phyloP scores from a whole-genome alignment of 176 grass and related monocot genomes.

The Triticum dicoccoides region DNA sequence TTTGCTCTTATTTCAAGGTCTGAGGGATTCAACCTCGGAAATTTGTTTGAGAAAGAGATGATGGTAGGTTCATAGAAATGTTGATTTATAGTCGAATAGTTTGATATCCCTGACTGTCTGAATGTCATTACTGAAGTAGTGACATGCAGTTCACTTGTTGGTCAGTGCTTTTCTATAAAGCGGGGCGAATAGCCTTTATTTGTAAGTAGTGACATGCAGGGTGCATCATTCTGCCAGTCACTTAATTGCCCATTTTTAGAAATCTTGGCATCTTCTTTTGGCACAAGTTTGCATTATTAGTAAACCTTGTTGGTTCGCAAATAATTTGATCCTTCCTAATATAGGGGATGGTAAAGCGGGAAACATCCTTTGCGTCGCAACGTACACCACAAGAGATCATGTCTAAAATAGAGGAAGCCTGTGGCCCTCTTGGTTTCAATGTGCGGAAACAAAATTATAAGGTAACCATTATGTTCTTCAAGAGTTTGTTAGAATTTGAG shows the following conservation, averaged over 20 bases:
- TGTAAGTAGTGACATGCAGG: not conserved
- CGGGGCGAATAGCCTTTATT: too few species aligned
- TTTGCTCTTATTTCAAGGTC: constrained; percentile 99
- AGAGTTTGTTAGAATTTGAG: not conserved
- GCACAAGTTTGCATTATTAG: not conserved
- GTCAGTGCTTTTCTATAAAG: too few species aligned
- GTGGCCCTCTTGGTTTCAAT: constrained; percentile 95
- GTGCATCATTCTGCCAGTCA: not conserved
- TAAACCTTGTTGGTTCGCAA: constrained; percentile 1
- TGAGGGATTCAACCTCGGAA: constrained; percentile 97
- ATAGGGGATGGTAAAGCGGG: constrained; percentile 68
- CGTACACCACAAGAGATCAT: constrained; percentile 89
- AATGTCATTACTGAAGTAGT: not conserved
- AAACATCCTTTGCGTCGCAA: constrained; percentile 85
- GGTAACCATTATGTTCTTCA: constrained; percentile 42
- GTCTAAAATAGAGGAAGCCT: constrained; percentile 86
- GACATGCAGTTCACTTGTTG: too few species aligned
- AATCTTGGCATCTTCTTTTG: not conserved
- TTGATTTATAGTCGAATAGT: not conserved
- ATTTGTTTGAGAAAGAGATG: constrained; percentile 90
- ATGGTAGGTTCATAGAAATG: constrained; percentile 38
- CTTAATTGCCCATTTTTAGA: not conserved
- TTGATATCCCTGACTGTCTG: not conserved
- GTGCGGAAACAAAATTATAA: constrained; percentile 97
- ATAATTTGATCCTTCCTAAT: constrained; percentile 21